A percentile compares a stretch with the other conserved stretches of the same genome.
phyloP scores from a whole-genome alignment of 768 basidiomycete species.

The Suillus tomentosus region DNA sequence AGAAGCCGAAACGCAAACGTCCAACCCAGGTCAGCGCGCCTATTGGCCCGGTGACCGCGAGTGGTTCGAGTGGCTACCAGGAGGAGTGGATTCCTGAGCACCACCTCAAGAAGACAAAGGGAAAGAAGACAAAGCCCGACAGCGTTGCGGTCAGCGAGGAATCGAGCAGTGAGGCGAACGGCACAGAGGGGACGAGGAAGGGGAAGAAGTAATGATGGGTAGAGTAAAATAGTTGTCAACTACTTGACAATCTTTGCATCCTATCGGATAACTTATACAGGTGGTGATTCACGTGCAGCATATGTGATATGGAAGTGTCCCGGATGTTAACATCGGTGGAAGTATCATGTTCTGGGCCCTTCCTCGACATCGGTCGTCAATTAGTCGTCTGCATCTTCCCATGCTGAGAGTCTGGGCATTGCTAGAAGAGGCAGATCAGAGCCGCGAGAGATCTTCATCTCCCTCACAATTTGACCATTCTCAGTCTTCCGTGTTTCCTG shows the following conservation, averaged over 20 bases:
- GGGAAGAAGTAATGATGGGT: slow-evolving; percentile 47
- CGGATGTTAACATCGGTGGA: neutral
- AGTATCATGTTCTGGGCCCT: neutral
- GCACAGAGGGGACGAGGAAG: slow-evolving; percentile 53
- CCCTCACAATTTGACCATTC: neutral
- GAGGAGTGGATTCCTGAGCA: slow-evolving; percentile 95
- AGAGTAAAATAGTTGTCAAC: neutral
- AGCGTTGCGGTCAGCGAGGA: slow-evolving; percentile 65
- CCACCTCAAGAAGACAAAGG: slow-evolving; percentile 71
- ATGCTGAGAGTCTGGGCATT: neutral
- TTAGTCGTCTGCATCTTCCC: neutral
- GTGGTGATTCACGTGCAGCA: neutral
- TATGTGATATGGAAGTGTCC: neutral
- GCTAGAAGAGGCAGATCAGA: neutral
- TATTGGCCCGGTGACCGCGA: slow-evolving; percentile 59
- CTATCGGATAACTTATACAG: slow-evolving; percentile 16
- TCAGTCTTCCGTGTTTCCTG: neutral
- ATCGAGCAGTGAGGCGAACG: slow-evolving; percentile 66
- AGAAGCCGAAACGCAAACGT: slow-evolving; percentile 47
- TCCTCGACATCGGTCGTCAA: neutral
- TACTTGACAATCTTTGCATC: slow-evolving; percentile 2
- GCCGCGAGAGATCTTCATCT: neutral
- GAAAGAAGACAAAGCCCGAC: slow-evolving; percentile 45
- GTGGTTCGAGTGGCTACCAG: slow-evolving; percentile 70
- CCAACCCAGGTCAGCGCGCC: slow-evolving; percentile 52